Percentiles rank a stretch among this genome's conserved stretches.
Evolutionary conservation across 768 basidiomycete species (phyloP).

Genomic region (Auricularia sp.): DNA sequence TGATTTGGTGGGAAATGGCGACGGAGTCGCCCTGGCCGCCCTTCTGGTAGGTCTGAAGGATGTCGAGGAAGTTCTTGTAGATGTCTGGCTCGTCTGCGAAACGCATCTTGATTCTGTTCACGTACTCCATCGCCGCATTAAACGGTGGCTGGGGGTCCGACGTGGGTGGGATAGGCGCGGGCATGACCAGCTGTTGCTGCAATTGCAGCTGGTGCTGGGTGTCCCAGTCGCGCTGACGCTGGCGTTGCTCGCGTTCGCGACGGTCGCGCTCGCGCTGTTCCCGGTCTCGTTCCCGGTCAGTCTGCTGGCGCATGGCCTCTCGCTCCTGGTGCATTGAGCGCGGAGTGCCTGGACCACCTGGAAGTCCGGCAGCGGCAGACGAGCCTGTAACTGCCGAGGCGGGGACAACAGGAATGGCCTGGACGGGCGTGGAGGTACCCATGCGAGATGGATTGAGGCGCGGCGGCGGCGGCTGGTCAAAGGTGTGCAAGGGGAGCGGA

Average conservation of each 20-base stretch:
- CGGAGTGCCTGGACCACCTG: background rate
- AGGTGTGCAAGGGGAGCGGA: background rate
- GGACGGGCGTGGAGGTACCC: no score
- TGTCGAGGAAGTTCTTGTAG: conserved; percentile 68
- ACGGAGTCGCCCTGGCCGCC: conserved; percentile 39
- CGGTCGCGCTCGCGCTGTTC: background rate
- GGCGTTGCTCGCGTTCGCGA: background rate
- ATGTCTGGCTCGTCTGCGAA: conserved; percentile 73
- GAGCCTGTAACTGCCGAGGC: no score
- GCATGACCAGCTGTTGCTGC: background rate
- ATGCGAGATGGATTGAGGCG: no score
- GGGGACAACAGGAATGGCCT: no score
- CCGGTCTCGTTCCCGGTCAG: background rate
- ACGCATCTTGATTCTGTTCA: conserved; percentile 92
- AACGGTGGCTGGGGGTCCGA: conserved; percentile 10
- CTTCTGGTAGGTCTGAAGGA: conserved; percentile 55
- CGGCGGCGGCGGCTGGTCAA: no score
- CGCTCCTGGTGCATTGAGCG: background rate
- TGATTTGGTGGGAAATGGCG: conserved; percentile 60
- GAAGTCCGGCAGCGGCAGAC: no score
- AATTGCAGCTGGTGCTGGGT: background rate
- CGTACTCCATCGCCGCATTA: conserved; percentile 81
- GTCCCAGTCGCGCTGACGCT: background rate
- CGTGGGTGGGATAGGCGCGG: background rate
- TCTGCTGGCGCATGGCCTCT: background rate